These are phyloP conservation scores for Bonia amplexicaulis DNA, from an alignment of 176 grass and related monocot genomes.

Conservation along the genomic window DNA sequence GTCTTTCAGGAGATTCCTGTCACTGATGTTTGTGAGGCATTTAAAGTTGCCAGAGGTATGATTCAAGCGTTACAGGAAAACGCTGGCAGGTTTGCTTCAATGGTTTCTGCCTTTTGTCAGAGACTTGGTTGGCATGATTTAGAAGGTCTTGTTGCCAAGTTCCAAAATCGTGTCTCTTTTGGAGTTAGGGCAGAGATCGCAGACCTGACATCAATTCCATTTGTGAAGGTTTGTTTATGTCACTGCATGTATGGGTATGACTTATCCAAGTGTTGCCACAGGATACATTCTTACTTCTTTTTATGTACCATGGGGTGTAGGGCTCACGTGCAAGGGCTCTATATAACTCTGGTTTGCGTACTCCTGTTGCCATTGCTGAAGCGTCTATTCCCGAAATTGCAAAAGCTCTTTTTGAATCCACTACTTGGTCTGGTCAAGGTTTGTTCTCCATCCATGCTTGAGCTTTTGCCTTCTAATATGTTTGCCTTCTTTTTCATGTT, in stretches of 20 bases:
- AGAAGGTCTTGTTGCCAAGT: constrained; percentile 87
- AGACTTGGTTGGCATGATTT: constrained; percentile 96
- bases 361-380: constrained; percentile 86
- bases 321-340: constrained; percentile 87
- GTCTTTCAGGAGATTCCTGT: constrained; percentile 75
- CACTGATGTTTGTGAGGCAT: constrained; percentile 87
- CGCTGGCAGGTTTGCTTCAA: constrained; percentile 94
- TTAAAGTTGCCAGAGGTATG: constrained; percentile 93
- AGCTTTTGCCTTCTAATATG: constrained; percentile 9
- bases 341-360: constrained; percentile 80
- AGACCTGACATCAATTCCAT: constrained; percentile 84
- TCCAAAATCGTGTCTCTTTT: constrained; percentile 95
- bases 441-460: constrained; percentile 15
- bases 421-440: constrained; percentile 69
- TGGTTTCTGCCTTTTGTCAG: constrained; percentile 95
- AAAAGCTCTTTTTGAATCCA: constrained; percentile 78
- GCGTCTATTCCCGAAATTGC: constrained; percentile 82
- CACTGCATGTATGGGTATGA: background rate
- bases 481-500: background rate
- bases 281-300: constrained; percentile 18
- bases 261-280: constrained; percentile 10
- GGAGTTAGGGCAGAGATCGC: constrained; percentile 94
- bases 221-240: constrained; percentile 62
- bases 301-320: constrained; percentile 32
- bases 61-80: constrained; percentile 93